Percentiles rank a stretch among this genome's conserved stretches.
Conservation (phyloP, 169 alveolate species). For the Plasmodium chabaudi region DNA sequence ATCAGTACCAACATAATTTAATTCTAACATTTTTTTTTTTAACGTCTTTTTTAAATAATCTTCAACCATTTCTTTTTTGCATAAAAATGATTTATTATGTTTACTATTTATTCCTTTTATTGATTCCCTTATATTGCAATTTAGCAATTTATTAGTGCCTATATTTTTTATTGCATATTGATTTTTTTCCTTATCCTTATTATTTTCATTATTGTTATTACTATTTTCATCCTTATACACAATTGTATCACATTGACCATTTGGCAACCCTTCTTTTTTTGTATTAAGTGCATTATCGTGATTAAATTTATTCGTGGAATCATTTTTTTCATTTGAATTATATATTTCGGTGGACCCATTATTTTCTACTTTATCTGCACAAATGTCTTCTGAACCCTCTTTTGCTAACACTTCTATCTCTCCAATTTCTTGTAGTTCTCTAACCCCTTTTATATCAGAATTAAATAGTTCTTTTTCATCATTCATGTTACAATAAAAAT, state of each 20-base stretch:
- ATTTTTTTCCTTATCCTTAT: background rate
- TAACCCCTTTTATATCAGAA: background rate
- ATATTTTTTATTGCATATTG: background rate
- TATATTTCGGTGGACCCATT: background rate
- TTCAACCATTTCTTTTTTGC: constrained; percentile 72
- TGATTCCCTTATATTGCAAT: background rate
- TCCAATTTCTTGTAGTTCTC: background rate
- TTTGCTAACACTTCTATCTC: background rate
- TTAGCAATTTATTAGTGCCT: background rate
- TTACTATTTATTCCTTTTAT: background rate
- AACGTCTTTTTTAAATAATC: constrained; percentile 58
- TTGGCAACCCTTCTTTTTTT: background rate
- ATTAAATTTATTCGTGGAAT: too few relatives aligned
- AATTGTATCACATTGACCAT: background rate
- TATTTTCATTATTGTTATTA: background rate
- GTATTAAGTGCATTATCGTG: background rate
- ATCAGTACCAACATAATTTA: constrained; percentile 71
- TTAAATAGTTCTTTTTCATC: constrained; percentile 6
- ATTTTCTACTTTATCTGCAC: background rate
- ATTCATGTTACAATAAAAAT: constrained; percentile 59
- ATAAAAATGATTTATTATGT: constrained; percentile 17
- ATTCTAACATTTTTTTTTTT: constrained; percentile 67
- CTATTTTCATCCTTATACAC: background rate
- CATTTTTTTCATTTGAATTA: background rate
- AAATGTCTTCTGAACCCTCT: background rate